Percentiles rank a stretch among this genome's conserved stretches.
These are phyloP conservation scores for Podaxis sp. DNA, from an alignment of 768 basidiomycete species.

Conservation along the genomic window DNA sequence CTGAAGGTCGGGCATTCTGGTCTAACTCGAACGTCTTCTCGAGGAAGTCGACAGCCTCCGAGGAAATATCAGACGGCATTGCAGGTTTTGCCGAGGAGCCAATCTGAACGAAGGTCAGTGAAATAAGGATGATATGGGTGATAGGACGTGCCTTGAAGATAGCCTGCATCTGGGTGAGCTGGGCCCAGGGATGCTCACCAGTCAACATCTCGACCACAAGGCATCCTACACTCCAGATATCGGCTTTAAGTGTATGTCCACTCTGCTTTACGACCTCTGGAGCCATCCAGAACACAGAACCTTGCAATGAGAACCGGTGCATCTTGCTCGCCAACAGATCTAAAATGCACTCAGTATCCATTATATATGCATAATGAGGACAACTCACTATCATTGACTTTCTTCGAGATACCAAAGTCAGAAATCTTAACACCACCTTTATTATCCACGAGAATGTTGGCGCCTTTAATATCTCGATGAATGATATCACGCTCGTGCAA, in stretches of 20 bases:
- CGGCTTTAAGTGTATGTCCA: conserved; percentile 86
- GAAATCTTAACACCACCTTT: conserved; percentile 98
- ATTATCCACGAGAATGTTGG: conserved; percentile 97
- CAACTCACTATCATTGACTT: conserved; percentile 89
- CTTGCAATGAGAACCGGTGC: conserved; percentile 92
- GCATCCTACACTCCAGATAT: conserved; percentile 97
- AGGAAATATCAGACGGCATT: conserved; percentile 88
- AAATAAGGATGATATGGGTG: background rate
- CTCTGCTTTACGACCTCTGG: conserved; percentile 98
- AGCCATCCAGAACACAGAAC: conserved; percentile 99
- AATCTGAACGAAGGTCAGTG: conserved; percentile 52
- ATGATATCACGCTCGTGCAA: conserved; percentile 93
- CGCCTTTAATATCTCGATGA: conserved; percentile 98
- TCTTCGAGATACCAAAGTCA: conserved; percentile 96
- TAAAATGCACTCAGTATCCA: conserved; percentile 18
- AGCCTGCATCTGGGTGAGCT: conserved; percentile 98
- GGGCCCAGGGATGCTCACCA: conserved; percentile 93
- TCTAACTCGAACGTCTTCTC: conserved; percentile 84
- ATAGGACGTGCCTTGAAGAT: conserved; percentile 79
- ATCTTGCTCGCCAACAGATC: conserved; percentile 58
- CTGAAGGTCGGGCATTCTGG: conserved; percentile 77
- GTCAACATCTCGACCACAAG: conserved; percentile 97
- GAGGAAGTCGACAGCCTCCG: conserved; percentile 87
- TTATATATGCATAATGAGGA: background rate
- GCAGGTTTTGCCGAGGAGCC: conserved; percentile 86